Conservation (phyloP, 306 rosid genomes). For the Benincasa hispida region DNA sequence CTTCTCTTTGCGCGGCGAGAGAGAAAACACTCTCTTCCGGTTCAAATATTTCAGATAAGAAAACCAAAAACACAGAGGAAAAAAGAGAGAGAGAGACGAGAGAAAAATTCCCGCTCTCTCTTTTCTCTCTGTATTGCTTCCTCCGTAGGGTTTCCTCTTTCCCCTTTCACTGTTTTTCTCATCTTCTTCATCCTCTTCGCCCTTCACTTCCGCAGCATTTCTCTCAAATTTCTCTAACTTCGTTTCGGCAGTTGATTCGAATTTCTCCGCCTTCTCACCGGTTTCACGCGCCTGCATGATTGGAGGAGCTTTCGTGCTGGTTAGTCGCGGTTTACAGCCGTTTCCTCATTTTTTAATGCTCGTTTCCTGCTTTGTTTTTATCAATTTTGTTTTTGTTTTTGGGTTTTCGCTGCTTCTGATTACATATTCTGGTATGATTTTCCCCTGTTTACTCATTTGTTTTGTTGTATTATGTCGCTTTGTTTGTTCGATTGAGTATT, state of each 20-base stretch:
- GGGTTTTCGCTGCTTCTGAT: neutral
- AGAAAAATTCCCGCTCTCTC: conserved; percentile 1
- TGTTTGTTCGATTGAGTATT: neutral
- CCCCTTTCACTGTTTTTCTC: neutral
- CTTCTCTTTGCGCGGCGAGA: conserved; percentile 1
- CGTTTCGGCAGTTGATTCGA: neutral
- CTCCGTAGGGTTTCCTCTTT: neutral
- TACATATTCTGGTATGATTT: neutral
- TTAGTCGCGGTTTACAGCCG: neutral
- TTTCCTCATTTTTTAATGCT: neutral
- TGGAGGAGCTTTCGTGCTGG: neutral
- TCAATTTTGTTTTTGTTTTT: neutral
- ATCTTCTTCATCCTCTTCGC: neutral
- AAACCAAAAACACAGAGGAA: neutral
- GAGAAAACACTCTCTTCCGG: neutral
- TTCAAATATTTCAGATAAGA: conserved; percentile 11
- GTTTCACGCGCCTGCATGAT: neutral
- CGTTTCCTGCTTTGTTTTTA: neutral
- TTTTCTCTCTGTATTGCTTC: neutral
- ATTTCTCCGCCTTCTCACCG: neutral
- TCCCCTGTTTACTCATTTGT: neutral
- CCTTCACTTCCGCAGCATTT: neutral
- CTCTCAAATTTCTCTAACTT: neutral
- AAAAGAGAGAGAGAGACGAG: neutral
- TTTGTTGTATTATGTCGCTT: neutral